phyloP scores from a whole-genome alignment of 495 filamentous ascomycete species.

The Aspergillus sparsus region DNA sequence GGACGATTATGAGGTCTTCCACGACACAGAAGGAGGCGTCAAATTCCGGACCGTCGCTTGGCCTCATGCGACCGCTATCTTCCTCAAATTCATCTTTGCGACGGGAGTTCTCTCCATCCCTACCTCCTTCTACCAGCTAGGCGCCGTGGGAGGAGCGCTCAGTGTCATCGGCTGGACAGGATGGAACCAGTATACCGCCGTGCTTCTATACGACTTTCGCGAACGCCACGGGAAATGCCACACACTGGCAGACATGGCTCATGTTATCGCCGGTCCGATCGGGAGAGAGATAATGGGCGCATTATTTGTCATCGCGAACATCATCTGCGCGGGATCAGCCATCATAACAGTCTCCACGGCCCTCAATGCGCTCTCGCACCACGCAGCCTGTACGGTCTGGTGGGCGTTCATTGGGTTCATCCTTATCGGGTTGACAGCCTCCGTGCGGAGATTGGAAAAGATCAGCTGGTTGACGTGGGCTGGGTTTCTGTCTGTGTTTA shows the following conservation, averaged over 20 bases:
- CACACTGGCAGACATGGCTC: constrained; percentile 66
- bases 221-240: constrained; percentile 40
- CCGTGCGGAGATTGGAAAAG: constrained; percentile 41
- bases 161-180: constrained; percentile 59
- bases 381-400: constrained; percentile 52
- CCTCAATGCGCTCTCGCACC: constrained; percentile 50
- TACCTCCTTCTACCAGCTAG: constrained; percentile 58
- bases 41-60: constrained; percentile 59
- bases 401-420: constrained; percentile 53
- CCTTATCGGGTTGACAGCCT: constrained; percentile 57
- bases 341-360: constrained; percentile 53
- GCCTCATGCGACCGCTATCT: constrained; percentile 54
- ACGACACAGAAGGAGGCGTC: constrained; percentile 48
- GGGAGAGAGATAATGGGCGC: constrained; percentile 43
- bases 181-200: constrained; percentile 55
- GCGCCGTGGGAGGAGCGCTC: constrained; percentile 59
- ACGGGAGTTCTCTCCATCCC: constrained; percentile 64
- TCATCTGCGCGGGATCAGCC: constrained; percentile 48
- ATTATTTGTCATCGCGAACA: constrained; percentile 49
- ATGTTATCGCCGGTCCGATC: constrained; percentile 60
- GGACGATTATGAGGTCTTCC: constrained; percentile 60
- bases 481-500: constrained; percentile 44
- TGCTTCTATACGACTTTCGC: constrained; percentile 42
- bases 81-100: constrained; percentile 53
- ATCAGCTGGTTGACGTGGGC: constrained; percentile 49